These are phyloP conservation scores for Sisymbrium irio DNA, from an alignment of 345 rosid species.

Conservation along the genomic window DNA sequence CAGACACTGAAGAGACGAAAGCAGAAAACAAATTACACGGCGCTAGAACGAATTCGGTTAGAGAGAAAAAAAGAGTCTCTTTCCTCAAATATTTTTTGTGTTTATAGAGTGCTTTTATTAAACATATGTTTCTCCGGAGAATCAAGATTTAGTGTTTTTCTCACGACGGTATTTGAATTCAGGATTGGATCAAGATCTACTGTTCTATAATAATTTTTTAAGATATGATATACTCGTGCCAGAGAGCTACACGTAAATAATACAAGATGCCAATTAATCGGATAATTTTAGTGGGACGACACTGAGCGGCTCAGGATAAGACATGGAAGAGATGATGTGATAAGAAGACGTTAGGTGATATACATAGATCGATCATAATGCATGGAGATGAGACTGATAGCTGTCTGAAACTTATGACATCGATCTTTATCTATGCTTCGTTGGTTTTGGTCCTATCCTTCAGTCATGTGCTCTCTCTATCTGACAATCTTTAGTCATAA, in stretches of 20 bases:
- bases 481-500: constrained; percentile 4
- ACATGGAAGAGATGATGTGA: constrained; percentile 15
- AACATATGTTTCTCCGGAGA: not conserved
- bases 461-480: constrained; percentile 24
- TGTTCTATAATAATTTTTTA: not conserved
- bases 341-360: constrained; percentile 14
- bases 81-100: no score
- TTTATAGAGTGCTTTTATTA: no score
- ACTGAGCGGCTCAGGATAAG: constrained; percentile 8
- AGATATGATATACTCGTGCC: not conserved
- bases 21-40: no score
- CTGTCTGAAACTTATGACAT: constrained; percentile 15
- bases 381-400: constrained; percentile 16
- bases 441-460: constrained; percentile 19
- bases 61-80: no score
- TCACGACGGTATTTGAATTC: not conserved
- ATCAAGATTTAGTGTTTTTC: not conserved
- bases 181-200: not conserved
- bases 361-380: constrained; percentile 15
- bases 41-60: no score
- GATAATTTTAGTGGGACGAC: not conserved
- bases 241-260: not conserved
- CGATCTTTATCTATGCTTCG: constrained; percentile 9
- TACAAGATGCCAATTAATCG: constrained; percentile 4
- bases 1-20: no score